Evolutionary conservation across 2,329 filamentous ascomycete genomes (phyloP).

Genomic region (Penicillium frequentans): DNA sequence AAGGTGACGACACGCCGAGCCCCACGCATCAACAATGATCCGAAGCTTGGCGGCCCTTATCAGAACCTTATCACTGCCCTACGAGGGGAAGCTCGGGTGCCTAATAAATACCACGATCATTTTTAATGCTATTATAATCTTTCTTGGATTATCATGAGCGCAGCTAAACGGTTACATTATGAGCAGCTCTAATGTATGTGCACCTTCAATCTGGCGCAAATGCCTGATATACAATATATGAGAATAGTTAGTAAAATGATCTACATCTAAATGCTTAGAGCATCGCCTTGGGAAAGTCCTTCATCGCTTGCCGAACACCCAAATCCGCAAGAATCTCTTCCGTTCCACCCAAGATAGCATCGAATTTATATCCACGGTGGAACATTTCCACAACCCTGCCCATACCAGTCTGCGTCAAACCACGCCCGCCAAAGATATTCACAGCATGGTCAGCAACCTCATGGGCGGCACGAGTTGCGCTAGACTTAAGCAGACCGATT

Average conservation of each 20-base stretch:
- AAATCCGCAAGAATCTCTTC: constrained; percentile 82
- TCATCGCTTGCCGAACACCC: constrained; percentile 80
- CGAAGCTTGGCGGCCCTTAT: constrained; percentile 1
- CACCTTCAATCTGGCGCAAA: neutral
- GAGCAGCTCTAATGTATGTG: neutral
- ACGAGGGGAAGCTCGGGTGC: neutral
- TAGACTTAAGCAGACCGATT: constrained; percentile 80
- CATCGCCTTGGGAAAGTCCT: constrained; percentile 80
- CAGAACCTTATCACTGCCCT: neutral
- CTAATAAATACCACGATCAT: neutral
- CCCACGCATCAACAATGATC: constrained; percentile 10
- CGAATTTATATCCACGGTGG: constrained; percentile 80
- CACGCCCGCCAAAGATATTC: constrained; percentile 83
- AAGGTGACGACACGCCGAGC: constrained; percentile 1
- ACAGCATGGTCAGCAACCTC: constrained; percentile 81
- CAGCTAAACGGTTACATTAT: no score
- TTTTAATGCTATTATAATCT: no score
- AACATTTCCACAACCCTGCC: constrained; percentile 81
- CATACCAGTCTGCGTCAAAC: constrained; percentile 79
- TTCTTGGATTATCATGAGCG: no score
- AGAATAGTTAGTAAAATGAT: neutral
- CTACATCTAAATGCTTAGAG: constrained; percentile 50
- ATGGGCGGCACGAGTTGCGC: constrained; percentile 72
- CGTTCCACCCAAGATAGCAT: constrained; percentile 74
- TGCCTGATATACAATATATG: neutral